Evolutionary conservation across 805 yeast species (phyloP), one percentile per base, ranked within the genome.

Genomic region (Cyberlindnera galapagoensis): DNA sequence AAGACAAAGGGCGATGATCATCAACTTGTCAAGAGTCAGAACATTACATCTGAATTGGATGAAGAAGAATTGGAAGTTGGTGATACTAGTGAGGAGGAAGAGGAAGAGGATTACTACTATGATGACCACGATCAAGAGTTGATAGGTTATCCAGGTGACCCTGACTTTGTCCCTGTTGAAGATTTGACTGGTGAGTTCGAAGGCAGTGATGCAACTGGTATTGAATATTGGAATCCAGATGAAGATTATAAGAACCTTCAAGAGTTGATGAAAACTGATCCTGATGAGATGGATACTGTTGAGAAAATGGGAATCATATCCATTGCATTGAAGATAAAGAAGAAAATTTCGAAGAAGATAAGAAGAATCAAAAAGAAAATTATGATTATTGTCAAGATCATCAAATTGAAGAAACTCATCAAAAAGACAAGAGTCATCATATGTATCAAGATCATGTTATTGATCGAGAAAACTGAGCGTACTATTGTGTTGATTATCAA

Each of bases 391-490:
- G 28, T 47, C 26, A 45, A 47, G 24, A 21, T 49, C 8, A 38
- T 46, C 17, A 43, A 46, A 27, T 36, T 45, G 36, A 46, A 44
- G 23, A 46, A 42, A 18, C 21, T 35, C 10, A 18, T 47, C 11
- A 40, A 35, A 25, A 21, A 36, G 16, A 35, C 30, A 9, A 39
- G 36, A 23, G 34, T 43, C 6, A 29, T 38, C 12, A 15, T 33
- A 3, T 41, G 47, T 23, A 35, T 48, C 12, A 34, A 43, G 24
- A 37, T 46, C 4, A 44, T 48, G 44, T 21, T 25, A 9, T 25
- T 40, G 4, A 46, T 48, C 26, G 51, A 48, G 21, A 46, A 46
- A 24, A 48, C 40, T 30, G 45, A 44, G 25, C 34, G 39, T 30
- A 31, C 34, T 4, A 9, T 38, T 24, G 30, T 24, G 19, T 35